Percentiles rank a stretch among this genome's conserved stretches.
Evolutionary conservation across 78 protist species (phyloP).

Genomic region (Andalucia godoyi): DNA sequence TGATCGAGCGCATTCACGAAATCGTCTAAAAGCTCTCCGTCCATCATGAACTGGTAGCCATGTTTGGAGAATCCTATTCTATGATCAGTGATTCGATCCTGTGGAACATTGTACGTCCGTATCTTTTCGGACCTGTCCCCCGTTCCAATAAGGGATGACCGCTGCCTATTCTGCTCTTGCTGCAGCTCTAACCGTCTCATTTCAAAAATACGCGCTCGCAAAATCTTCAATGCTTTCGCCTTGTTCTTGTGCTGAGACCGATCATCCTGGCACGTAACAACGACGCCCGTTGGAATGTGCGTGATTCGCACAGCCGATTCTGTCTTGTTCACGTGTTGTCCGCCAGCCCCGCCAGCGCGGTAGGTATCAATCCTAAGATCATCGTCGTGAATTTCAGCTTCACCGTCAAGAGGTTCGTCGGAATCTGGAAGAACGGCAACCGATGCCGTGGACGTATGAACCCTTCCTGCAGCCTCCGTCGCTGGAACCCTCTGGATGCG

Average conservation of each 20-base stretch:
- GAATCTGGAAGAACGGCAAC: conserved; percentile 75
- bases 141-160: conserved; percentile 29
- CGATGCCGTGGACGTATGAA: conserved; percentile 74
- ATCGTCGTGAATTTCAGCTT: conserved; percentile 21
- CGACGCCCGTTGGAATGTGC: conserved; percentile 79
- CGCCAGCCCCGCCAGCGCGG: conserved; percentile 80
- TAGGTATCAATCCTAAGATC: conserved; percentile 43
- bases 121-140: conserved; percentile 52
- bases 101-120: conserved; percentile 72
- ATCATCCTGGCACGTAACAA: conserved; percentile 60
- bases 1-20: background rate
- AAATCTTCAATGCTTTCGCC: conserved; percentile 51
- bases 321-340: conserved; percentile 87
- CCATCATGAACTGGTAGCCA: background rate
- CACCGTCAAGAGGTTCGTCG: conserved; percentile 22
- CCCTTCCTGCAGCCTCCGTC: conserved; percentile 70
- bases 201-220: conserved; percentile 44
- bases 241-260: conserved; percentile 66
- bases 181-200: conserved; percentile 3
- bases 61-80: conserved; percentile 8
- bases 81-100: conserved; percentile 84
- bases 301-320: conserved; percentile 76
- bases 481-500: conserved; percentile 87
- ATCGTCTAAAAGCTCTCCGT: conserved; percentile 10
- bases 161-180: conserved; percentile 9